Evolutionary conservation across 164 flowering plant species (phyloP), one percentile per base, ranked within the genome.

Genomic region (Stephania yunnanensis): DNA sequence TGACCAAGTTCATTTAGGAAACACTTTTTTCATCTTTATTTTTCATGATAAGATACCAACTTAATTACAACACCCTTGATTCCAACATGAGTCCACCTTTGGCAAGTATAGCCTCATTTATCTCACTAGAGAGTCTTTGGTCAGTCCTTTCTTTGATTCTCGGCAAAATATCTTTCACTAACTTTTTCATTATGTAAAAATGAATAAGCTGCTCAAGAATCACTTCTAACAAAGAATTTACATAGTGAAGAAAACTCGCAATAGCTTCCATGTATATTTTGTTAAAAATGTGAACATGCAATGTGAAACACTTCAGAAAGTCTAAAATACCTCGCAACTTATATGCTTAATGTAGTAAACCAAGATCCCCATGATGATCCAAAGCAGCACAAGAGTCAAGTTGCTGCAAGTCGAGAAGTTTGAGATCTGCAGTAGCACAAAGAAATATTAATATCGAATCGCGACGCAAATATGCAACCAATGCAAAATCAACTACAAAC

Each of bases 371-470:
- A 92, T 87, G 77, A 91, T 68, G 75, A 88, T 78, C 99, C 99
- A 95, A 9, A 95, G 92, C 74, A 93, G 77, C 76, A 92, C 88
- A 71, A 95, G 80, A 15, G 98, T 91, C 78, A 95, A 58, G 85
- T 95, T 95, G 77, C 93, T 91, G 48, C 85, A 92, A 31, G 99
- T 93, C 10, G 92, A 88, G 80, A 92, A 87, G 73, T 87, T 95
- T 64, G 92, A 90, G 36, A 92, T 91, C 97, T 92, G 91, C 82
- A 85, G 76, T 55, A 71, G 50, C 0, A 73, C 81, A 68, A 8
- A 36, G 71, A 30, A 72, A 2, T 13, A 68, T 68, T 30, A 70
- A 46, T 52, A 2, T 20, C 53, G 64, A 64, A 29, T 8, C 44
- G 58, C 6, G 6, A 67, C 15, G 13, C 29, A 15, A 53, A 75